Evolutionary conservation across 2,329 filamentous ascomycete genomes (phyloP), one percentile per base, ranked within the genome.

Genomic region (Aspergillus pseudonomiae): DNA sequence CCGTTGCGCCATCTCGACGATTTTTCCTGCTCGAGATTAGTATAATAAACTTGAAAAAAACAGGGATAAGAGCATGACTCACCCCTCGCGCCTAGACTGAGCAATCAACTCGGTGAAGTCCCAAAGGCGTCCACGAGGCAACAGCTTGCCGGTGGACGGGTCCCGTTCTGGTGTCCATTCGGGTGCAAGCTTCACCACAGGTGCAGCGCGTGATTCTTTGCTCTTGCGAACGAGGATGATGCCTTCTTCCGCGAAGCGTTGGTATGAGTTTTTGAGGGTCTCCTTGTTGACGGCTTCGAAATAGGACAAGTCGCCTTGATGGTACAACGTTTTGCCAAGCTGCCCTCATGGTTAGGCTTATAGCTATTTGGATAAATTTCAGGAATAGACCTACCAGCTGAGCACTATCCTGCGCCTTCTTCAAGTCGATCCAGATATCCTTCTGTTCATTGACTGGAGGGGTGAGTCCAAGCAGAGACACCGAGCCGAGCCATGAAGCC

Each of bases 201-300:
- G 66, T 2, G 75, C 66, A 19, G 69, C 66, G 11, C 74, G 74
- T 6, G 74, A 67, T 50, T 90, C 89, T 70, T 89, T 90, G 60
- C 79, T 80, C 71, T 91, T 91, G 34, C 91, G 84, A 0, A 94
- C 85, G 52, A 91, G 81, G 62, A 98, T 84, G 67, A 98, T 96
- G 10, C 93, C 92, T 71, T 98, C 94, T 73, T 97, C 93, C 70
- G 94, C 89, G 73, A 96, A 96, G 19, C 93, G 88, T 43, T 88
- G 85, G 78, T 94, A 97, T 0, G 94, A 91, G 77, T 99, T 99
- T 74, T 95, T 96, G 62, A 99, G 86, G 0, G 94, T 96, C 78
- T 99, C 94, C 72, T 97, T 97, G 83, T 99, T 99, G 67, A 99
- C 94, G 3, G 95, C 94, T 80, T 99, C 95, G 70, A 97, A 98